Evolutionary conservation across 805 yeast genomes (phyloP).

Genomic region (Metschnikowia lachancei): DNA sequence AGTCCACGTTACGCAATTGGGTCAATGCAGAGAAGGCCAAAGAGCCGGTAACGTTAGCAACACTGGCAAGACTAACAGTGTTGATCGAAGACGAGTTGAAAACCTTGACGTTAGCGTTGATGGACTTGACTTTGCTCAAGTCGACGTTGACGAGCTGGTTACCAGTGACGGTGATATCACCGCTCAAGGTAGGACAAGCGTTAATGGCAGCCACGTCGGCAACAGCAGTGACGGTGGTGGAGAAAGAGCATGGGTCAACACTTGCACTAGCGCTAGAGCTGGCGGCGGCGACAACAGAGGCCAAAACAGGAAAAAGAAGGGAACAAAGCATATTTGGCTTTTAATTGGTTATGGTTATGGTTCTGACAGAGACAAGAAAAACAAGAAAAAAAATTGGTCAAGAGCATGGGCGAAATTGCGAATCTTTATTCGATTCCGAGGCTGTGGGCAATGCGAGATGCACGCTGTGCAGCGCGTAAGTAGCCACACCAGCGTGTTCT

Average conservation of each 20-base stretch:
- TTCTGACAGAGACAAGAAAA: not conserved
- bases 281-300: constrained; percentile 14
- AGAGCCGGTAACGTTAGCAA: constrained; percentile 36
- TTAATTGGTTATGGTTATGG: not conserved
- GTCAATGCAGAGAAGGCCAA: constrained; percentile 37
- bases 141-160: constrained; percentile 30
- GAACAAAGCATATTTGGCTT: not conserved
- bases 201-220: constrained; percentile 33
- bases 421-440: not conserved
- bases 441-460: not conserved
- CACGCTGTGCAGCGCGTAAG: not conserved
- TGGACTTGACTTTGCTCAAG: constrained; percentile 28
- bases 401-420: not conserved
- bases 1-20: constrained; percentile 38
- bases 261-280: constrained; percentile 13
- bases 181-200: constrained; percentile 43
- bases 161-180: constrained; percentile 38
- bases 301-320: constrained; percentile 12
- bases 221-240: constrained; percentile 40
- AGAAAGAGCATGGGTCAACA: constrained; percentile 35
- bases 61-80: constrained; percentile 29
- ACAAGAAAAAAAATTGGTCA: not conserved
- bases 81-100: constrained; percentile 41
- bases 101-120: constrained; percentile 32
- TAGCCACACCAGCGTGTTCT: not conserved